phyloP scores from a whole-genome alignment of 2,329 filamentous ascomycete species.

The Microdochium bolleyi region DNA sequence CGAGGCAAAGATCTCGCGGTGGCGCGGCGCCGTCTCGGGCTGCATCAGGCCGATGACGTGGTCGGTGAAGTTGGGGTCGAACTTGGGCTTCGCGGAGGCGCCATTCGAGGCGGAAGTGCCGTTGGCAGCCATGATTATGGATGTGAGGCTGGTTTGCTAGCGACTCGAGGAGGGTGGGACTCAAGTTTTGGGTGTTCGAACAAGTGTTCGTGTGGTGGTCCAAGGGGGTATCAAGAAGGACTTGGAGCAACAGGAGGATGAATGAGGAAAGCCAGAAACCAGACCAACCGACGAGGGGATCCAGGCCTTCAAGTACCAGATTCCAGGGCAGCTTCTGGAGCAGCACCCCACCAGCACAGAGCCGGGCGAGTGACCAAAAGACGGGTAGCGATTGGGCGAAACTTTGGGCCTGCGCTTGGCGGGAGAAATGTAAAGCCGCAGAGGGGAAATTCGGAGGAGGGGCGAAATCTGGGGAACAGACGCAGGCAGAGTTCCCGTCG shows the following conservation, averaged over 20 bases:
- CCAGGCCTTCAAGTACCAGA: background rate
- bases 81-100: background rate
- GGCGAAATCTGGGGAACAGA: background rate
- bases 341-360: background rate
- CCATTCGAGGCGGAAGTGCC: constrained; percentile 1
- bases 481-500: too few species aligned
- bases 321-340: background rate
- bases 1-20: constrained; percentile 53
- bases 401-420: background rate
- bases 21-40: constrained; percentile 57
- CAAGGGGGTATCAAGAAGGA: background rate
- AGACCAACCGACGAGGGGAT: background rate
- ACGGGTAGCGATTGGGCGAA: background rate
- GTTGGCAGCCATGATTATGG: constrained; percentile 2
- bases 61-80: constrained; percentile 53
- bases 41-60: constrained; percentile 68
- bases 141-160: background rate
- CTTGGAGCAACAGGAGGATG: background rate
- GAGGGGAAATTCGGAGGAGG: background rate
- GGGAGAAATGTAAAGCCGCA: background rate
- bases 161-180: background rate
- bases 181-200: too few species aligned
- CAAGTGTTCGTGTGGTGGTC: too few species aligned
- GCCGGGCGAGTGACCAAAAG: background rate
- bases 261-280: background rate